A percentile compares a stretch with the other conserved stretches of the same genome.
These are phyloP conservation scores for Dillenia suffruticosa DNA, from an alignment of 164 flowering plant species.

Conservation along the genomic window DNA sequence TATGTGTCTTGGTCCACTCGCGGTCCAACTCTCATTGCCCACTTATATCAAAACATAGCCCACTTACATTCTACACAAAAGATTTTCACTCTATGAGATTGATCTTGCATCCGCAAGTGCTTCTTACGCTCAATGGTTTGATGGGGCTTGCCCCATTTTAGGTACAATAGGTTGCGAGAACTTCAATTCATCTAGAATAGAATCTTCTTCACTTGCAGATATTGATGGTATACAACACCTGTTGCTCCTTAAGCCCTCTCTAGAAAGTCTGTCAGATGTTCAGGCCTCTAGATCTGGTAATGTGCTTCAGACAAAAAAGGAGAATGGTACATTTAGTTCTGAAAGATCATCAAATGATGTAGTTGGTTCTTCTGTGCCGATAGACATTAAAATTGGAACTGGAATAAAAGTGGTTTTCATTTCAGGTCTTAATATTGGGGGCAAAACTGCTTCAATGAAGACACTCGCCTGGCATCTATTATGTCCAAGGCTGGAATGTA, in stretches of 20 bases:
- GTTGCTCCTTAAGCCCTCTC: conserved; percentile 59
- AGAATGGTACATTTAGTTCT: conserved; percentile 11
- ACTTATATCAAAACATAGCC: too few relatives aligned
- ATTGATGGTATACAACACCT: conserved; percentile 75
- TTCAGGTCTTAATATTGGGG: conserved; percentile 97
- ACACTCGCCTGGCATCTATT: conserved; percentile 75
- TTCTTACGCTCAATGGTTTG: conserved; percentile 65
- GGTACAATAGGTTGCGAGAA: conserved; percentile 17
- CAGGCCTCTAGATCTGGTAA: conserved; percentile 13
- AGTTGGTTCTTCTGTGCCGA: conserved; percentile 59
- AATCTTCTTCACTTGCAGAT: conserved; percentile 34
- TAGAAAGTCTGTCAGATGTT: conserved; percentile 27
- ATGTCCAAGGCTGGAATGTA: conserved; percentile 96
- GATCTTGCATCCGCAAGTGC: conserved; percentile 95
- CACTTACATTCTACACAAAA: too few relatives aligned
- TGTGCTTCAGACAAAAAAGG: conserved; percentile 13
- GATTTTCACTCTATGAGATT: conserved; percentile 35
- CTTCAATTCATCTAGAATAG: conserved; percentile 7
- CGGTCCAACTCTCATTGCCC: too few relatives aligned
- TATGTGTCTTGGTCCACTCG: too few relatives aligned
- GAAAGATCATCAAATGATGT: conserved; percentile 9
- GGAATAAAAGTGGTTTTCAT: conserved; percentile 74
- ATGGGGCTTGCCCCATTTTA: conserved; percentile 69
- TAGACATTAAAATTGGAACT: conserved; percentile 61
- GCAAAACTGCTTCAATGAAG: conserved; percentile 97